A percentile compares a stretch with the other conserved stretches of the same genome.
Evolutionary conservation across 257 asterid species (phyloP).

Genomic region (Penstemon davidsonii): DNA sequence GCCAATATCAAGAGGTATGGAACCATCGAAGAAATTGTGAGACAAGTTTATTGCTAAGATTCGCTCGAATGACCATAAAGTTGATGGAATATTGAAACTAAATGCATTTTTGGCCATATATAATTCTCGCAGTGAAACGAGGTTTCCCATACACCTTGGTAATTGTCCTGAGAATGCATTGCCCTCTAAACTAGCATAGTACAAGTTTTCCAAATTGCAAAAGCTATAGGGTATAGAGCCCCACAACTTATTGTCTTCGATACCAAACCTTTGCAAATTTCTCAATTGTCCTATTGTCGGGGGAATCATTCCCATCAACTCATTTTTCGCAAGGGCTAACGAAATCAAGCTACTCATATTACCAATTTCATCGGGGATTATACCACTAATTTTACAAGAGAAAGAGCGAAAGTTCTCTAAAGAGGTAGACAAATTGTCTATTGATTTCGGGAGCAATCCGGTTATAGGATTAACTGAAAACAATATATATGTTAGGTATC

Average conservation of each 20-base stretch:
- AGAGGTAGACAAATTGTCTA: conserved; percentile 25
- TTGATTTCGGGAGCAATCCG: conserved; percentile 28
- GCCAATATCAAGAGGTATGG: conserved; percentile 22
- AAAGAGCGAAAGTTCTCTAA: neutral
- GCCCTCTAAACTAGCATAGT: neutral
- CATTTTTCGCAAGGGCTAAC: conserved; percentile 4
- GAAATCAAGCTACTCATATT: conserved; percentile 14
- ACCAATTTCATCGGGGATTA: conserved; percentile 26
- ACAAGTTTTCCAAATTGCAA: conserved; percentile 21
- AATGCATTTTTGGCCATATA: conserved; percentile 19
- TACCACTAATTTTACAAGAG: conserved; percentile 18
- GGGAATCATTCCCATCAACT: conserved; percentile 23
- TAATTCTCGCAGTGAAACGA: conserved; percentile 16
- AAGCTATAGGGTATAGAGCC: neutral
- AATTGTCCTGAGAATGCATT: conserved; percentile 21
- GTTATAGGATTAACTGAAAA: conserved; percentile 10
- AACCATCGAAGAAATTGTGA: conserved; percentile 18
- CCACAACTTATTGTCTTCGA: neutral
- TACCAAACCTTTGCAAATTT: neutral
- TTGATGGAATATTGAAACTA: neutral
- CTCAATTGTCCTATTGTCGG: conserved; percentile 17
- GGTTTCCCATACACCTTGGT: conserved; percentile 24
- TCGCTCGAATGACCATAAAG: conserved; percentile 12
- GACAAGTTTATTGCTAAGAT: conserved; percentile 1
- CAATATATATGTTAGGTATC: neutral